These are phyloP conservation scores for Tritrichomonas foetus DNA, from an alignment of 208 protist genomes.

Conservation along the genomic window DNA sequence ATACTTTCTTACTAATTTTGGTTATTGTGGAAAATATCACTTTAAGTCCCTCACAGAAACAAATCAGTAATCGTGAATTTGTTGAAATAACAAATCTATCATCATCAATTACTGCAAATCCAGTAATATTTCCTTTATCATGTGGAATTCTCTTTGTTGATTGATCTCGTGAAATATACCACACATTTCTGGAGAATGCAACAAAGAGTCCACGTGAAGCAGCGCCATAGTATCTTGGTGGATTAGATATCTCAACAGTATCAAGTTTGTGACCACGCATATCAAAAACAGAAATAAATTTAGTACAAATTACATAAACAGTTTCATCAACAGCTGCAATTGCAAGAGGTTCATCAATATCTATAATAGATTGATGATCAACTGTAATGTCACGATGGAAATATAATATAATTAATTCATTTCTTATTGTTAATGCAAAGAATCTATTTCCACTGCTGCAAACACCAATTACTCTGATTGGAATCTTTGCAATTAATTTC, in stretches of 20 bases:
- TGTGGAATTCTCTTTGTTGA: not conserved
- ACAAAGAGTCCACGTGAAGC: not conserved
- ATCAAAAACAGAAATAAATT: not conserved
- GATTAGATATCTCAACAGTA: not conserved
- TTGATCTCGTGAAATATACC: not conserved
- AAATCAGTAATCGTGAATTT: not conserved
- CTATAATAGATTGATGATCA: conserved; percentile 11
- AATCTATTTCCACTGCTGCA: not conserved
- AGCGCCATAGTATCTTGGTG: not conserved
- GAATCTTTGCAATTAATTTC: not conserved
- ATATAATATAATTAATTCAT: conserved; percentile 1
- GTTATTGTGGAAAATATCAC: not conserved
- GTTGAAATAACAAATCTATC: not conserved
- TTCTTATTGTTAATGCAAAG: not conserved
- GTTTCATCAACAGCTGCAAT: not conserved
- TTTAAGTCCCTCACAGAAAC: not conserved
- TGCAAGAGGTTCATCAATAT: not conserved
- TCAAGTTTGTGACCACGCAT: not conserved
- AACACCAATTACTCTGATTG: not conserved
- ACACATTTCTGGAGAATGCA: not conserved
- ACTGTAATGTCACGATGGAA: not conserved
- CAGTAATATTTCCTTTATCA: not conserved
- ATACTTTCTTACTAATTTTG: not conserved
- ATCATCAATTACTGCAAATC: not conserved
- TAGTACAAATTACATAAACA: not conserved